A percentile compares a stretch with the other conserved stretches of the same genome.
phyloP scores from a whole-genome alignment of 1,284 basidiomycete species.

The Tremellales sp. region DNA sequence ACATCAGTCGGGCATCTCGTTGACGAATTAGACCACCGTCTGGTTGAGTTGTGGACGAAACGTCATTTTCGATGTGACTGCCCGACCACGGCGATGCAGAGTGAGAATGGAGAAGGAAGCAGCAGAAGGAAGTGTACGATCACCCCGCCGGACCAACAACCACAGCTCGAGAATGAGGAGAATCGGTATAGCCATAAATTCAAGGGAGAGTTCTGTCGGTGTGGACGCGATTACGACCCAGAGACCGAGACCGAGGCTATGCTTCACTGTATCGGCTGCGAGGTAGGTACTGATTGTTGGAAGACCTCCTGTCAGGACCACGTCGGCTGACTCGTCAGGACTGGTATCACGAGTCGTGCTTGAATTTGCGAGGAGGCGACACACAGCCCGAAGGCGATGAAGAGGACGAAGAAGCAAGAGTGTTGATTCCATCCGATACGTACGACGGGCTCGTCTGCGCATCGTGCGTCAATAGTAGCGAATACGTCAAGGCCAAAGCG shows the following conservation, averaged over 20 bases:
- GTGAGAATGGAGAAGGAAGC: too few species aligned
- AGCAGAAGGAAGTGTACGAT: slow-evolving; percentile 30
- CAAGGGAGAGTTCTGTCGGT: slow-evolving; percentile 44
- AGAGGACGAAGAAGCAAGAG: slow-evolving; percentile 34
- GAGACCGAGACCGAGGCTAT: slow-evolving; percentile 46
- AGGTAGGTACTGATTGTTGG: slow-evolving; percentile 27
- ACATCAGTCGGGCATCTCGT: neutral
- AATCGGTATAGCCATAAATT: slow-evolving; percentile 44
- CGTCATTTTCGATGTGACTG: slow-evolving; percentile 47
- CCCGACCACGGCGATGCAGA: slow-evolving; percentile 24
- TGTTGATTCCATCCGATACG: slow-evolving; percentile 38
- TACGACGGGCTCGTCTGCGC: slow-evolving; percentile 47
- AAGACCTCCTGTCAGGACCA: neutral
- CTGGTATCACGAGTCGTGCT: slow-evolving; percentile 45
- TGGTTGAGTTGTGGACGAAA: slow-evolving; percentile 47
- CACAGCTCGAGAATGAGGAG: slow-evolving; percentile 27
- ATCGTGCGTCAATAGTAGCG: slow-evolving; percentile 22
- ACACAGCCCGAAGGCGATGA: slow-evolving; percentile 25
- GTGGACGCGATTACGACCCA: slow-evolving; percentile 46
- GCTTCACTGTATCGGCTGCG: slow-evolving; percentile 45
- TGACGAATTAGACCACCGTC: slow-evolving; percentile 37
- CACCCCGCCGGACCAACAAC: slow-evolving; percentile 30
- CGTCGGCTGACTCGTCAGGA: slow-evolving; percentile 21
- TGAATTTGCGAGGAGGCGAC: slow-evolving; percentile 27
- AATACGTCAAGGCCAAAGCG: slow-evolving; percentile 17